Evolutionary conservation across 2,329 filamentous ascomycete genomes (phyloP), one percentile per base, ranked within the genome.

Genomic region (Setomelanomma holmii): DNA sequence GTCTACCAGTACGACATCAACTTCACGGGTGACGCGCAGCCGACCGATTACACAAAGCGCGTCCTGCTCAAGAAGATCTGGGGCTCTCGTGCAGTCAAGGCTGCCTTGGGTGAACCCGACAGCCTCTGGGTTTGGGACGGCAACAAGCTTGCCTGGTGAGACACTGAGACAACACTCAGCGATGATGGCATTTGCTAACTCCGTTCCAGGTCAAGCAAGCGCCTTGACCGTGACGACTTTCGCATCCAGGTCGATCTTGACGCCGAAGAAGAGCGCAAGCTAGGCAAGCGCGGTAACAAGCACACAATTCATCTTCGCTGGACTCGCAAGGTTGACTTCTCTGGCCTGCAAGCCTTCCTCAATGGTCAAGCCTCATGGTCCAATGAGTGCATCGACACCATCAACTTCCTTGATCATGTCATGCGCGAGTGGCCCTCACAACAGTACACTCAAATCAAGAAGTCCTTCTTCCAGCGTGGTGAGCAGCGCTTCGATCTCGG

Each of bases 351-450:
- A 3, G 78, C 80, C 0, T 97, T 93, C 68, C 96, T 2, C 66
- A 79, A 1, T 81, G 86, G 41, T 77, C 82, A 52, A 78, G 82
- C 17, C 75, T 80, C 1, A 3, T 73, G 69, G 67, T 59, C 57
- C 1, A 85, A 84, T 33, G 77, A 82, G 17, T 86, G 93, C 17
- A 81, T 93, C 6, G 90, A 95, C 67, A 88, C 89, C 12, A 85
- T 98, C 73, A 96, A 89, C 70, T 97, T 97, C 67, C 79, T 97
- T 4, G 95, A 99, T 58, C 95, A 99, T 68, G 79, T 93, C 6
- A 80, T 99, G 49, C 90, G 95, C 4, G 86, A 96, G 72, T 82
- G 78, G n/a, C 91, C 95, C 0, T 88, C 87, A 0, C 77, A 86
- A 64, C 76, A 80, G 1, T 86, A 91, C 64, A 80, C 88, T 0